Conservation (phyloP, 768 basidiomycete genomes). For the Naganishia kalamii region DNA sequence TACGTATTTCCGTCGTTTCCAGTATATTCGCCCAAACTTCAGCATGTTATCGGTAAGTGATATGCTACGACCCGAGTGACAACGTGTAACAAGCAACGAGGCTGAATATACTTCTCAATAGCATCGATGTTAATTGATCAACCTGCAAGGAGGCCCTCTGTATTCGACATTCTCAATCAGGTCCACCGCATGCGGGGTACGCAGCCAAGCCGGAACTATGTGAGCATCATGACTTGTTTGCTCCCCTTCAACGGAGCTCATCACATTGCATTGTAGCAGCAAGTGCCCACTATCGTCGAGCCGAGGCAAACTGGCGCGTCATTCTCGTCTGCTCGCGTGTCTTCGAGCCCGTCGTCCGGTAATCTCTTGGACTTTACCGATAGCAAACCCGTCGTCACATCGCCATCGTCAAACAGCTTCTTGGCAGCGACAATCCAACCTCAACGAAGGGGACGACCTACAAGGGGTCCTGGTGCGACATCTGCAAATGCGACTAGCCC, state of each 20-base stretch:
- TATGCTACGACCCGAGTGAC: slow-evolving; percentile 8
- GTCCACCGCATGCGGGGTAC: slow-evolving; percentile 85
- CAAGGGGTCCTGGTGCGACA: slow-evolving; percentile 1
- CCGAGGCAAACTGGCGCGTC: slow-evolving; percentile 35
- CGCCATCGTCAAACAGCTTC: background rate
- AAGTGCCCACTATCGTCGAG: slow-evolving; percentile 13
- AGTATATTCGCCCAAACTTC: slow-evolving; percentile 75
- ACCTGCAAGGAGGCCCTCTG: slow-evolving; percentile 73
- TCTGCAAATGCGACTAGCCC: background rate
- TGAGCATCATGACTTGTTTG: slow-evolving; percentile 28
- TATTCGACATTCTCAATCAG: slow-evolving; percentile 74
- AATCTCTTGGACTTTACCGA: slow-evolving; percentile 24
- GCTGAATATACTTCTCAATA: slow-evolving; percentile 42
- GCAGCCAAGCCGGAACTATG: slow-evolving; percentile 69
- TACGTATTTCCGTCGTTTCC: slow-evolving; percentile 87
- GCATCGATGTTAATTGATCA: slow-evolving; percentile 90
- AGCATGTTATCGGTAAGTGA: slow-evolving; percentile 65
- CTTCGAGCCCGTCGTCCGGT: slow-evolving; percentile 9
- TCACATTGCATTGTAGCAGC: background rate
- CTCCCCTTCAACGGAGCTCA: slow-evolving; percentile 1
- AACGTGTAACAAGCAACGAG: slow-evolving; percentile 15
- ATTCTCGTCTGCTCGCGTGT: background rate
- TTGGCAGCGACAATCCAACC: slow-evolving; percentile 37
- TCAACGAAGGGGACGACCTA: slow-evolving; percentile 42
- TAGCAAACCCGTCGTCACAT: background rate